Base-by-base conservation (phyloP, 768 basidiomycete genomes). In the Pleurotus citrinopileatus region DNA sequence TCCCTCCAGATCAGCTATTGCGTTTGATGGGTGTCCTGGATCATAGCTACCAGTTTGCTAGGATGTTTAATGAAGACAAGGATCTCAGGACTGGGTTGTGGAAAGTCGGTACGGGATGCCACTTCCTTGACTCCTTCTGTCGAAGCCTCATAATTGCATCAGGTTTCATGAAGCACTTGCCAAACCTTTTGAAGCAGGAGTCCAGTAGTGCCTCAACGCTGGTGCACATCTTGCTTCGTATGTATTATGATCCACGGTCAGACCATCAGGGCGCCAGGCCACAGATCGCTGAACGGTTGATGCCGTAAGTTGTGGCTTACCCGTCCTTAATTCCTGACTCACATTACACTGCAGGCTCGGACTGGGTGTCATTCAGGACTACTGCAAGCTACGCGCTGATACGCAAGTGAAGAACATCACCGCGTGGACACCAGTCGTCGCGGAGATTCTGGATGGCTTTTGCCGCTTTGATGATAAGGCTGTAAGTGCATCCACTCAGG, bases 141-240 rank as follows among this genome's bases (percentile, higher is more conserved):
- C 20, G 9, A n/a, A 26, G 17, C 25, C 19, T 42, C 10, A 26
- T 17, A 44, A 20, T 42, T 25, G 42, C 15, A 15, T 10, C 56
- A 98, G 95, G 97, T 5, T 99, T 99, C 74, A 99, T 99, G 97
- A 97, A 98, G 67, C 97, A 99, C 67, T 73, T 98, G 26, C 97
- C 97, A 0, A 99, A 99, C 71, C 80, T 99, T 37, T 73, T 99
- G 52, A 98, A 98, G 68, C 97, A 99, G 63, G 97, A 99, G 70
- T 98, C 96, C 12, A 97, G 92, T 57, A 95, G 93, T 63, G 97
- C 97, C 45, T 83, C 96, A 2, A 98, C 94, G 0, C 76, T 98
- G 32, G 94, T 98, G 40, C 93, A 94, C 62, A 84, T 98, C 7
- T 74, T 98, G 26, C 72, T 97, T 38, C 80, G 89, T 27, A 97